Conservation (phyloP, 768 basidiomycete species). For the Lyophyllum semitale region DNA sequence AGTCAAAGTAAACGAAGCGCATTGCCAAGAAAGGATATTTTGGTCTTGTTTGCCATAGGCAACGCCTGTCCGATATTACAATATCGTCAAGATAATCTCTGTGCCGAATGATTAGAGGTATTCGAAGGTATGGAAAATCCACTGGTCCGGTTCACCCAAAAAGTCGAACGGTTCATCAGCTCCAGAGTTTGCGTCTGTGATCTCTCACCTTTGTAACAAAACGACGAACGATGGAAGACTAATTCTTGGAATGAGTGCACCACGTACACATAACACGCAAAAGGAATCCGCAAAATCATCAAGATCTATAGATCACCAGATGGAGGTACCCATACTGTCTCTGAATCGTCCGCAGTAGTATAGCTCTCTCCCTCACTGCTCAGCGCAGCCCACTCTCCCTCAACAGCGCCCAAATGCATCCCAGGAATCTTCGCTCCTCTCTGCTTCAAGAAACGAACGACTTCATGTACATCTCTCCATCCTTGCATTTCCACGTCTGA, state of each 20-base stretch:
- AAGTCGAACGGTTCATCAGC: no score
- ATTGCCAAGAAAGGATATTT: no score
- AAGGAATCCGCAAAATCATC: not conserved
- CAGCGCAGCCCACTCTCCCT: slow-evolving; percentile 73
- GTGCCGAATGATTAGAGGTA: no score
- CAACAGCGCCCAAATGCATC: slow-evolving; percentile 43
- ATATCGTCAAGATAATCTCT: no score
- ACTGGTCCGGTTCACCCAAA: no score
- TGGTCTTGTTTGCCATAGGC: no score
- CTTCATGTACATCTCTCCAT: slow-evolving; percentile 70
- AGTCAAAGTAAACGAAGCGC: no score
- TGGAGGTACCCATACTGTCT: slow-evolving; percentile 13
- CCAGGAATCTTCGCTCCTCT: slow-evolving; percentile 73
- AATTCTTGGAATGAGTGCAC: not conserved
- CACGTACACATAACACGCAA: no score
- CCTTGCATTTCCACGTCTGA: slow-evolving; percentile 39
- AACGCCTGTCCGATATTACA: no score
- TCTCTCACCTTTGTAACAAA: no score
- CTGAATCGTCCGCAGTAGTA: slow-evolving; percentile 32
- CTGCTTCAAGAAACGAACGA: slow-evolving; percentile 66
- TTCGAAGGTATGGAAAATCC: no score
- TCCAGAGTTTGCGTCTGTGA: no score
- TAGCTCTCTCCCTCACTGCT: slow-evolving; percentile 60
- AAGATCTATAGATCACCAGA: slow-evolving; percentile 3
- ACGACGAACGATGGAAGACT: not conserved